A percentile compares a stretch with the other conserved stretches of the same genome.
Conservation (phyloP, 1,139 yeast species). For the Lodderomyces beijingensis region DNA sequence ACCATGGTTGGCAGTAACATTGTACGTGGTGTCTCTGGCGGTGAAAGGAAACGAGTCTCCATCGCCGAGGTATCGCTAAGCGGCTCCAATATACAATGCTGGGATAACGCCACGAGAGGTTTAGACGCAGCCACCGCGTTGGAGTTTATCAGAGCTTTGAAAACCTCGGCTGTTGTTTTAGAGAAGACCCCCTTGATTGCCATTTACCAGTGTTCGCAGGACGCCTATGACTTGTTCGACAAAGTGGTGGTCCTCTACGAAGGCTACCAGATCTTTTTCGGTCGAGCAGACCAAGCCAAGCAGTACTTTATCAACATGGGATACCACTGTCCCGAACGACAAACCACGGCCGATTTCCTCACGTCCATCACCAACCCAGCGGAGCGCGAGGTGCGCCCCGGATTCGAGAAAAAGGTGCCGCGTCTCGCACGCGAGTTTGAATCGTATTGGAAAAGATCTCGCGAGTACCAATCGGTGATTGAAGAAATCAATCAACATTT, state of each 20-base stretch:
- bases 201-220: slow-evolving; percentile 53
- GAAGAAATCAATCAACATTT: slow-evolving; percentile 17
- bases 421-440: slow-evolving; percentile 22
- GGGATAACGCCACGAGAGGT: slow-evolving; percentile 65
- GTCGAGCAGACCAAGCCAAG: slow-evolving; percentile 57
- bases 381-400: slow-evolving; percentile 52
- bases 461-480: slow-evolving; percentile 15
- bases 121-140: slow-evolving; percentile 60
- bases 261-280: slow-evolving; percentile 76
- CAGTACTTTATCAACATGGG: slow-evolving; percentile 47
- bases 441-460: slow-evolving; percentile 21
- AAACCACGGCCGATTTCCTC: slow-evolving; percentile 78
- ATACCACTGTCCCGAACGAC: slow-evolving; percentile 62
- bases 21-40: slow-evolving; percentile 40
- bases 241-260: slow-evolving; percentile 69
- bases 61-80: slow-evolving; percentile 39
- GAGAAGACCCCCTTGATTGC: slow-evolving; percentile 68
- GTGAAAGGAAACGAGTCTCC: slow-evolving; percentile 43
- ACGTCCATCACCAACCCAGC: slow-evolving; percentile 70
- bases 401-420: slow-evolving; percentile 32
- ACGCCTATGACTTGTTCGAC: slow-evolving; percentile 52
- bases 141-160: slow-evolving; percentile 68
- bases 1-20: slow-evolving; percentile 37
- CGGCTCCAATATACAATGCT: slow-evolving; percentile 44
- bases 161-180: slow-evolving; percentile 56